phyloP scores from a whole-genome alignment of 2,329 filamentous ascomycete genomes.

The Juglanconis oblonga region DNA sequence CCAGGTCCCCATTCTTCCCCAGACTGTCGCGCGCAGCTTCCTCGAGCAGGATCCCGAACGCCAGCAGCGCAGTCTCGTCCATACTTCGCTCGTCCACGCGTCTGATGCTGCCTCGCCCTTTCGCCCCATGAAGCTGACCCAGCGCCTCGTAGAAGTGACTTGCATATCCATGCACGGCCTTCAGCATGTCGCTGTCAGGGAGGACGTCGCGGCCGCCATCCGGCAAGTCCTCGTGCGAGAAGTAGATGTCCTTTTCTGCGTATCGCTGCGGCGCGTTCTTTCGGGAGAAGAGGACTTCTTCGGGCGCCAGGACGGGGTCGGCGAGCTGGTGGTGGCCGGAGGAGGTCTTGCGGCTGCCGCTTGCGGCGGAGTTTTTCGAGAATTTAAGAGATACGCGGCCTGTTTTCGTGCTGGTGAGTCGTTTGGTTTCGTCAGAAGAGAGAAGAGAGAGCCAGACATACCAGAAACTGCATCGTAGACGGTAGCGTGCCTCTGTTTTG shows the following conservation, averaged over 20 bases:
- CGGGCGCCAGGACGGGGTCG: conserved; percentile 53
- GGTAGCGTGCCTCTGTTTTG: conserved; percentile 42
- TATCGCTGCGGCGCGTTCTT: conserved; percentile 64
- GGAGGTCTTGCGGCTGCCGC: conserved; percentile 17
- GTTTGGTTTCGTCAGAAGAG: neutral
- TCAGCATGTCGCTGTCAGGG: conserved; percentile 68
- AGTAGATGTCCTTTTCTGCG: conserved; percentile 70
- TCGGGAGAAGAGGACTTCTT: conserved; percentile 68
- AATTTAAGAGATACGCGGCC: conserved; percentile 15
- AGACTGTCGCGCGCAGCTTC: conserved; percentile 62
- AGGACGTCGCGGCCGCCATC: conserved; percentile 46
- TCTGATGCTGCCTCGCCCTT: conserved; percentile 16
- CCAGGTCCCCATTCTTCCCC: conserved; percentile 65
- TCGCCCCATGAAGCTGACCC: conserved; percentile 12
- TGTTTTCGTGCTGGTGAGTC: conserved; percentile 13
- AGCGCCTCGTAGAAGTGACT: conserved; percentile 61
- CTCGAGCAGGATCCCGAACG: conserved; percentile 72
- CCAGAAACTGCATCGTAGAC: conserved; percentile 74
- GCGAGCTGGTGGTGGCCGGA: conserved; percentile 26
- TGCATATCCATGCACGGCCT: conserved; percentile 65
- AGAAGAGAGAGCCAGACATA: conserved; percentile 30
- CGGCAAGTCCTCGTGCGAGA: conserved; percentile 57
- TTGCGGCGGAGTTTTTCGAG: conserved; percentile 8
- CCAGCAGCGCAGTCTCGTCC: conserved; percentile 75
- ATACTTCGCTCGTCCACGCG: conserved; percentile 57